Evolutionary conservation across 225 moss, liverwort and hornwort genomes (phyloP), one percentile per base, ranked within the genome.

Genomic region (Marchantia paleacea): DNA sequence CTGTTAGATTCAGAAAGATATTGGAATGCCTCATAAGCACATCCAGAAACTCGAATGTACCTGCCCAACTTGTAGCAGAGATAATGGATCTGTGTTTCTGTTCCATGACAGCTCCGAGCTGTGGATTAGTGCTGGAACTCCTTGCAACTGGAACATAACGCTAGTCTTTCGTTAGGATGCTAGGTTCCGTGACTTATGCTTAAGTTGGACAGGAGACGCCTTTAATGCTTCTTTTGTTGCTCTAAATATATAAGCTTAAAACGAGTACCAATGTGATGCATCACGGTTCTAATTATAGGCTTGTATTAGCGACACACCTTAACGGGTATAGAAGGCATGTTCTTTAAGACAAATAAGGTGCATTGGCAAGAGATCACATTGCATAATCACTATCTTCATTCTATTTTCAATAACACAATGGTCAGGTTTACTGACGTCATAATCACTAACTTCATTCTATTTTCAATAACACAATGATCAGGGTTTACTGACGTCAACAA

Each of bases 51-150:
- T 47, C 47, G 25, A 73, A 54, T 74, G 30, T 60, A 84, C 84
- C 84, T 84, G 75, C 55, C 89, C 94, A 80, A 85, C 83, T 68
- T 61, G 78, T 7, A 91, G 7, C 57, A 90, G 52, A 83, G 89
- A 62, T 70, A 82, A 85, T 76, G 92, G 92, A 82, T 94, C 92
- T 64, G 83, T 77, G 75, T 92, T 88, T 78, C 92, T 88, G 68
- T 91, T 94, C 94, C 94, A 94, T 54, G 94, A 92, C n/a, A 94
- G 85, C 89, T 94, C 94, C 54, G 94, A 94, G 69, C 88, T 88
- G 68, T 94, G 94, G 80, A 94, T 92, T 58, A 94, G 85, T 10
- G 94, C 94, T 63, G 94, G 89, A 47, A 92, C 87, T 50, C 88
- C 94, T 87, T 91, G 78, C 55, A 94, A 60, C 94, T 94, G 89